phyloP scores from a whole-genome alignment of 495 filamentous ascomycete species.

The Xylaria flabelliformis region DNA sequence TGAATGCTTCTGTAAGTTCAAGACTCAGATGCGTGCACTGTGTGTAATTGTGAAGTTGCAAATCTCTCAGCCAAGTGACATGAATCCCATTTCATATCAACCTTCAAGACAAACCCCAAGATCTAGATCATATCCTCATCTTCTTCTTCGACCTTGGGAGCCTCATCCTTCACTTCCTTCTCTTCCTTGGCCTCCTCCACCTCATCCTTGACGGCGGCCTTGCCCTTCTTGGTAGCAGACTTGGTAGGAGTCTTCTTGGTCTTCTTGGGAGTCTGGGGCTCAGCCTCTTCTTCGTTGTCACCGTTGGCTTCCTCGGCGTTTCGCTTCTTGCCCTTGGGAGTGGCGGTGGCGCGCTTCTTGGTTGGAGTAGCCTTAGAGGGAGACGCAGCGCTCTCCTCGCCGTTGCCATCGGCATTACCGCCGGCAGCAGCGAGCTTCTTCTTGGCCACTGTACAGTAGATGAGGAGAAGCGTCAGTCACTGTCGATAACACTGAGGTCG shows the following conservation, averaged over 20 bases:
- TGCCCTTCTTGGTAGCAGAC: constrained; percentile 27
- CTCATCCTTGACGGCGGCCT: constrained; percentile 10
- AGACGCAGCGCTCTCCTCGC: neutral
- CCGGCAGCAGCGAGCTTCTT: constrained; percentile 28
- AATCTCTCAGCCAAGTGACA: neutral
- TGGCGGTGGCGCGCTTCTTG: constrained; percentile 29
- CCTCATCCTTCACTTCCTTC: constrained; percentile 8
- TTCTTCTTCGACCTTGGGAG: neutral
- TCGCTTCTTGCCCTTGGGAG: neutral
- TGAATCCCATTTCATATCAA: neutral
- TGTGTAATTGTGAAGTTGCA: neutral
- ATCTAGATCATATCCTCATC: neutral
- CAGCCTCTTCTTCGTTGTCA: neutral
- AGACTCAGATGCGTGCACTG: neutral
- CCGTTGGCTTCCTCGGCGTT: constrained; percentile 6
- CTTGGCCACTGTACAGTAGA: constrained; percentile 24
- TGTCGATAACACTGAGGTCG: neutral
- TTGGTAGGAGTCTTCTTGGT: constrained; percentile 5
- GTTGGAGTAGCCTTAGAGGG: constrained; percentile 3
- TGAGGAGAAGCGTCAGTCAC: neutral
- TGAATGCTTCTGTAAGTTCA: neutral
- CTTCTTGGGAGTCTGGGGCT: constrained; percentile 25
- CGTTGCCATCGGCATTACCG: constrained; percentile 12
- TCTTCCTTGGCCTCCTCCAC: constrained; percentile 18
- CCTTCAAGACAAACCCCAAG: neutral